Evolutionary conservation across 805 yeast species (phyloP).

Genomic region (Priceomyces medius): DNA sequence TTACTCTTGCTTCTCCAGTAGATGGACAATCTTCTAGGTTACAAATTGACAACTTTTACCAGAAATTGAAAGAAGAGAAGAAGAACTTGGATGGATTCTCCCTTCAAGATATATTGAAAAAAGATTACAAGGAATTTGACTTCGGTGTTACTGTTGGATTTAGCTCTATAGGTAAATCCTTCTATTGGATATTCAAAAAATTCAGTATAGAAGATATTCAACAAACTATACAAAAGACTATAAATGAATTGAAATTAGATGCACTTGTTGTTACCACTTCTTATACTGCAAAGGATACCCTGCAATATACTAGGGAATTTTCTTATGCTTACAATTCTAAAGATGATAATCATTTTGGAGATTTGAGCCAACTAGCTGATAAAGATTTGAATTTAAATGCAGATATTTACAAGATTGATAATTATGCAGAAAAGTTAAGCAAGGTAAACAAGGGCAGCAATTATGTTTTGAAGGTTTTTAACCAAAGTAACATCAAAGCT

Average conservation of each 20-base stretch:
- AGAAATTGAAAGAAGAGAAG: constrained; percentile 48
- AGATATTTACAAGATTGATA: constrained; percentile 21
- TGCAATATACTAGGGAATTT: constrained; percentile 35
- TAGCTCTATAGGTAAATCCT: constrained; percentile 67
- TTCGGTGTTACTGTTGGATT: constrained; percentile 59
- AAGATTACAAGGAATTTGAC: constrained; percentile 79
- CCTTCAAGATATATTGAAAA: constrained; percentile 61
- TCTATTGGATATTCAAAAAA: constrained; percentile 48
- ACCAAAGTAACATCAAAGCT: constrained; percentile 53
- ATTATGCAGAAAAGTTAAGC: constrained; percentile 9
- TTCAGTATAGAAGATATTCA: constrained; percentile 23
- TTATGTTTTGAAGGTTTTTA: constrained; percentile 30
- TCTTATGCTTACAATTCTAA: constrained; percentile 20
- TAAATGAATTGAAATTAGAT: constrained; percentile 23
- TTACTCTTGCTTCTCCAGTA: neutral
- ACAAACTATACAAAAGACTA: constrained; percentile 19
- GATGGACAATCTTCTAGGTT: neutral
- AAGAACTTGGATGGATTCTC: constrained; percentile 61
- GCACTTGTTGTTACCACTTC: constrained; percentile 39
- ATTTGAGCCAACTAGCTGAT: constrained; percentile 19
- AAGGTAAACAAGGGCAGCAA: constrained; percentile 1
- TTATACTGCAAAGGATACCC: constrained; percentile 32
- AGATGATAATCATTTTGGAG: constrained; percentile 13
- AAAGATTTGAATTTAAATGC: constrained; percentile 23
- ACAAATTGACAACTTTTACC: constrained; percentile 16